These are phyloP conservation scores for Talaromyces amestolkiae DNA, from an alignment of 2,329 filamentous ascomycete species.

Conservation along the genomic window DNA sequence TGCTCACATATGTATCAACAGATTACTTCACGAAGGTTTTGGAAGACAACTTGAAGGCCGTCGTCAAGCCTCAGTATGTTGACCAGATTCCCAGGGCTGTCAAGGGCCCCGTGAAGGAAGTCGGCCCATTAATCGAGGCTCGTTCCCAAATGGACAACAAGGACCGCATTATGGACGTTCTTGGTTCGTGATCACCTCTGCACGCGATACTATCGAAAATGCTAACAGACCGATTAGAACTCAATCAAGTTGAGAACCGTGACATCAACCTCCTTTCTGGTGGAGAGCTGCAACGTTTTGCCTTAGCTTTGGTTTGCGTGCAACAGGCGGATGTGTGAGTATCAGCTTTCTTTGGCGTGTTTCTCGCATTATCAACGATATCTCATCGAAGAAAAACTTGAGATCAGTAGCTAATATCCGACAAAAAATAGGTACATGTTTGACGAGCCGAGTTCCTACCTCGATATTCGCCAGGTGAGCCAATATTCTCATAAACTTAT, in stretches of 20 bases:
- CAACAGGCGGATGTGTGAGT: slow-evolving; percentile 85
- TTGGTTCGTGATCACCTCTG: slow-evolving; percentile 53
- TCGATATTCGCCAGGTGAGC: slow-evolving; percentile 65
- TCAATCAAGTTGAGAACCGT: slow-evolving; percentile 86
- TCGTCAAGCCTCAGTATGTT: slow-evolving; percentile 99
- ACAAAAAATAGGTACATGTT: slow-evolving; percentile 76
- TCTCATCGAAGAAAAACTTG: neutral
- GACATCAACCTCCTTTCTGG: slow-evolving; percentile 88
- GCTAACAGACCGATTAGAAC: slow-evolving; percentile 53
- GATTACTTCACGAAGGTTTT: slow-evolving; percentile 99
- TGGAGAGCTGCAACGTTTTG: slow-evolving; percentile 97
- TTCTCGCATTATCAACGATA: neutral
- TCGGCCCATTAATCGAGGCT: slow-evolving; percentile 73
- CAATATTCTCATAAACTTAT: neutral
- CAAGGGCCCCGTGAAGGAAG: slow-evolving; percentile 74
- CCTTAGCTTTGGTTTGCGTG: slow-evolving; percentile 91
- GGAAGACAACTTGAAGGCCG: slow-evolving; percentile 94
- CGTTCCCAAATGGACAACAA: slow-evolving; percentile 75
- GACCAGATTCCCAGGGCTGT: slow-evolving; percentile 96
- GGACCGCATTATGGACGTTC: slow-evolving; percentile 74
- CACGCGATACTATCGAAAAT: neutral
- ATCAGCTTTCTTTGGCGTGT: neutral
- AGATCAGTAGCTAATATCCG: neutral
- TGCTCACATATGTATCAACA: slow-evolving; percentile 35
- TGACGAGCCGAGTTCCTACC: slow-evolving; percentile 96